These are phyloP conservation scores for Verruconis gallopava DNA, from an alignment of 2,329 filamentous ascomycete species.

Conservation along the genomic window DNA sequence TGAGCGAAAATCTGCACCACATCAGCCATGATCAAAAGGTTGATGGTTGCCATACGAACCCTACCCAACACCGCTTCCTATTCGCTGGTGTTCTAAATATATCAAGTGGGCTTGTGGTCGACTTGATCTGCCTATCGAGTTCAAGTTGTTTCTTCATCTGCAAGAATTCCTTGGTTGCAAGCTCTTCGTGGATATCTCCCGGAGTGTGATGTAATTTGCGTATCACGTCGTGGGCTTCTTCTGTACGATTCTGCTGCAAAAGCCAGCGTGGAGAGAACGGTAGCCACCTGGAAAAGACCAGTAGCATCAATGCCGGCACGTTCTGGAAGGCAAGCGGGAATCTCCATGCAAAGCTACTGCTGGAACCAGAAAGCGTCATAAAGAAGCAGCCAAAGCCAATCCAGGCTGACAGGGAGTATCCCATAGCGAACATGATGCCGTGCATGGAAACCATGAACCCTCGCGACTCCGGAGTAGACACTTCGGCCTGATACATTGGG, in stretches of 20 bases:
- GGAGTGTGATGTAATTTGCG: constrained; percentile 31
- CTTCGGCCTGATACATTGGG: constrained; percentile 28
- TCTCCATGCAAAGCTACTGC: constrained; percentile 30
- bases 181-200: constrained; percentile 25
- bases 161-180: constrained; percentile 29
- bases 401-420: constrained; percentile 28
- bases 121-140: constrained; percentile 23
- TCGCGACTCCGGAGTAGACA: constrained; percentile 26
- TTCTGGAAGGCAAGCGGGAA: constrained; percentile 33
- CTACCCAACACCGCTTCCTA: constrained; percentile 27
- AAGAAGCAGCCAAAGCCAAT: constrained; percentile 30
- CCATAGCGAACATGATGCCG: constrained; percentile 26
- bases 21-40: too few relatives aligned
- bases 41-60: too few relatives aligned
- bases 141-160: constrained; percentile 33
- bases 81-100: constrained; percentile 31
- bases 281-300: constrained; percentile 26
- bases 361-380: constrained; percentile 19
- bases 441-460: constrained; percentile 23
- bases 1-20: too few relatives aligned
- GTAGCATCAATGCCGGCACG: constrained; percentile 27
- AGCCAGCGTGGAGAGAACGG: constrained; percentile 33
- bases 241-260: constrained; percentile 28
- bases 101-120: constrained; percentile 24
- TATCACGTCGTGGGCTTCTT: constrained; percentile 29